phyloP scores from a whole-genome alignment of 805 yeast species.

The Zygotorulaspora sp. region DNA sequence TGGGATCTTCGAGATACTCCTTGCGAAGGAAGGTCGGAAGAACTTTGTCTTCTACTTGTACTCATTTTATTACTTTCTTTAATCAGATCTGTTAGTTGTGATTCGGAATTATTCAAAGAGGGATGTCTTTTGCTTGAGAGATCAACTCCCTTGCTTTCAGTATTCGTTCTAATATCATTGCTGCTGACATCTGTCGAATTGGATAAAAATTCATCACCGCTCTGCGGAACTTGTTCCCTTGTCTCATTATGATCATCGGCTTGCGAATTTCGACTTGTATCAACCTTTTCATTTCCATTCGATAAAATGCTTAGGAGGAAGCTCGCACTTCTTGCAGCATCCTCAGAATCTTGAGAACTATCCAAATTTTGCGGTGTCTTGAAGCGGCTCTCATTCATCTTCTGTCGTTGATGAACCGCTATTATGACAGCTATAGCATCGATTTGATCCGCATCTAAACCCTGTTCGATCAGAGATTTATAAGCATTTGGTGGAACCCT shows the following conservation, averaged over 20 bases:
- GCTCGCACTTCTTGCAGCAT: conserved; percentile 8
- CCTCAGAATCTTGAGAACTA: conserved; percentile 66
- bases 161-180: neutral
- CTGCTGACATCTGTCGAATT: neutral
- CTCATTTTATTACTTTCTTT: neutral
- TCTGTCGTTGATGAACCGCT: conserved; percentile 57
- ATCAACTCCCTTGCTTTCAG: neutral
- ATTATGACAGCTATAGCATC: conserved; percentile 68
- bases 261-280: neutral
- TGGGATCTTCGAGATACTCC: conserved; percentile 14
- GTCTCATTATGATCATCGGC: neutral
- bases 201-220: neutral
- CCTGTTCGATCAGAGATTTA: conserved; percentile 57
- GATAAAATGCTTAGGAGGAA: conserved; percentile 8
- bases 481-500: conserved; percentile 73
- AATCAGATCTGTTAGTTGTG: too few species aligned
- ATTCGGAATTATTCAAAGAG: neutral
- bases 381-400: conserved; percentile 24
- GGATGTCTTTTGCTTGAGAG: neutral
- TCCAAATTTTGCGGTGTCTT: conserved; percentile 78
- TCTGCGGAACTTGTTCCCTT: neutral
- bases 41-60: conserved; percentile 3
- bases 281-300: neutral
- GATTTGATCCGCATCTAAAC: conserved; percentile 63
- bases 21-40: conserved; percentile 1